Percentiles rank a stretch among this genome's conserved stretches.
Conservation (phyloP, 164 flowering plant species). For the Berberis vulgaris region DNA sequence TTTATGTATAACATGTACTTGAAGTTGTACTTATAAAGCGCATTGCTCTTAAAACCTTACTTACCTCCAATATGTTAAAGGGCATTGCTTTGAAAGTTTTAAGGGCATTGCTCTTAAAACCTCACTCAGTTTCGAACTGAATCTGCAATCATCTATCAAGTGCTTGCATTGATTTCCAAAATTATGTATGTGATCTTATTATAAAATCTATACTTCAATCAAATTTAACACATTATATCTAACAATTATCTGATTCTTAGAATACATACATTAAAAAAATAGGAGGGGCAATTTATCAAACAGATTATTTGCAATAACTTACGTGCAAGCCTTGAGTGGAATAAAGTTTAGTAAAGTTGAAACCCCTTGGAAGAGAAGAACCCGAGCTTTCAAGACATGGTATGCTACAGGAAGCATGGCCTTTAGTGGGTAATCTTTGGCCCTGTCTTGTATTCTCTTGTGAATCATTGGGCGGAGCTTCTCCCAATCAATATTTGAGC, state of each 20-base stretch:
- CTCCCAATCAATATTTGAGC: constrained; percentile 38
- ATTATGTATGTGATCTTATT: neutral
- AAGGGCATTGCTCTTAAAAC: neutral
- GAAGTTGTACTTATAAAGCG: no score
- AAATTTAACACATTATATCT: neutral
- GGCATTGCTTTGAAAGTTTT: neutral
- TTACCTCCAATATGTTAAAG: no score
- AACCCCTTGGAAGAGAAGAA: constrained; percentile 47
- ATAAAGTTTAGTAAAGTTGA: constrained; percentile 47
- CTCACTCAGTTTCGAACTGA: neutral
- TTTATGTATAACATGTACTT: no score
- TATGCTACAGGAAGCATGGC: constrained; percentile 66
- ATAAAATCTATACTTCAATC: neutral
- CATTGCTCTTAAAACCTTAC: no score
- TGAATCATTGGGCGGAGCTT: constrained; percentile 77
- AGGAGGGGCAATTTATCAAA: no score
- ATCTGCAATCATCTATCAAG: neutral
- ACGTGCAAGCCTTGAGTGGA: constrained; percentile 79
- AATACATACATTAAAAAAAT: no score
- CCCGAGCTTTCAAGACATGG: constrained; percentile 52
- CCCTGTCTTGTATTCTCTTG: constrained; percentile 52
- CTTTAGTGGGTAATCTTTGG: constrained; percentile 51
- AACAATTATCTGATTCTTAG: neutral
- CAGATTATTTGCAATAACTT: constrained; percentile 14
- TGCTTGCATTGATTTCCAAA: no score